Evolutionary conservation across 2,329 filamentous ascomycete species (phyloP), one percentile per base, ranked within the genome.

Genomic region (Colletotrichum sublineola): DNA sequence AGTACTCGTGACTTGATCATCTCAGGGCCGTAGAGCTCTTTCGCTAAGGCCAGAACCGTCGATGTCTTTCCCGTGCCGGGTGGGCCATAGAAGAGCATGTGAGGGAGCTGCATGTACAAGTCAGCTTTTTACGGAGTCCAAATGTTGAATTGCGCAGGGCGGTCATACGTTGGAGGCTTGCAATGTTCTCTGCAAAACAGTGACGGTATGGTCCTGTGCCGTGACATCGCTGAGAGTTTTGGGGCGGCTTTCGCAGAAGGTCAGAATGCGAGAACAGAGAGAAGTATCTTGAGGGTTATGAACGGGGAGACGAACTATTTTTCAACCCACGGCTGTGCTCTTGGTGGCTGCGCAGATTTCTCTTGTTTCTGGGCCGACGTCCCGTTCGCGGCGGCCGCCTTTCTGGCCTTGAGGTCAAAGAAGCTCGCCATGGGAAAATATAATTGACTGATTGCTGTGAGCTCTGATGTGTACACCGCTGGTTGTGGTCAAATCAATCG

Each of bases 41-140:
- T 98, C 67, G 96, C 95, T 40, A 99, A 92, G 2, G 97, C 97
- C 75, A 99, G 93, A 77, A 99, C 95, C 0, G 97, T 99, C 2
- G 94, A 97, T 1, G 96, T 99, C 86, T 99, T 99, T 77, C 96
- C 96, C 0, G 96, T 99, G 53, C 96, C 96, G 0, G 96, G 97
- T 0, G 97, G 96, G 5, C 96, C 96, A 81, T 99, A 99, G 87
- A 98, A 98, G 78, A 99, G 93, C 94, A 99, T 98, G 83, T 99
- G 97, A 3, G 96, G 96, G 50, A 99, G 92, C 90, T 94, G 75
- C 38, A 33, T 20, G 1, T 20, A 20, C 42, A 42, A 9, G 74
- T 77, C 60, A 67, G 63, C 12, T 24, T 15, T 5, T 40, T 68
- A 14, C 36, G 24, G 15, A 20, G n/a, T 18, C 48, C 63, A 42